Percentiles rank a stretch among this genome's conserved stretches.
Evolutionary conservation across 176 grass and related monocot species (phyloP).

Genomic region (Guadua angustifolia): DNA sequence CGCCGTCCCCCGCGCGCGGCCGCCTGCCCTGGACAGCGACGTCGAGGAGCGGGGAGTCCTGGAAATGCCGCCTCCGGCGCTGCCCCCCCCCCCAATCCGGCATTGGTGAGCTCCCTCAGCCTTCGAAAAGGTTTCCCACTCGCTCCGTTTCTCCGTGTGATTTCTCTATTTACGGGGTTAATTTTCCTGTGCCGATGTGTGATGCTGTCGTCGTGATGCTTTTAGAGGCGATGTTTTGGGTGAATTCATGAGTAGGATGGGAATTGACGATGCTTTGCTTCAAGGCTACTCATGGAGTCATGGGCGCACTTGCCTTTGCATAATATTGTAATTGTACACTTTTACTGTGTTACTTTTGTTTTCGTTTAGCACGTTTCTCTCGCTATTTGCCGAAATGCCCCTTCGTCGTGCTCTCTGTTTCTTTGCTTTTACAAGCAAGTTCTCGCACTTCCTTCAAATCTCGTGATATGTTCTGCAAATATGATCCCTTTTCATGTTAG

Average conservation of each 20-base stretch:
- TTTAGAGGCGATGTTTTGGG: conserved; percentile 8
- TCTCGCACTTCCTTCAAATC: neutral
- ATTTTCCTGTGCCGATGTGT: neutral
- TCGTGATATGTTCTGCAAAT: conserved; percentile 6
- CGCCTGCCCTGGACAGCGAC: conserved; percentile 33
- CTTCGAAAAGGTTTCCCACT: conserved; percentile 3
- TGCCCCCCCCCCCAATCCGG: neutral
- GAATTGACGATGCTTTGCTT: conserved; percentile 31
- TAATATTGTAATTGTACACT: neutral
- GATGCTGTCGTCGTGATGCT: neutral
- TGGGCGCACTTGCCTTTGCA: conserved; percentile 19
- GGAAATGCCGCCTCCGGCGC: conserved; percentile 33
- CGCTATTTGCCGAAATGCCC: conserved; percentile 29
- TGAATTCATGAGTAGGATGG: neutral
- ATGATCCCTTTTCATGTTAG: neutral
- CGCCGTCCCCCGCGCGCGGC: neutral
- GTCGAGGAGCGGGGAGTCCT: conserved; percentile 11
- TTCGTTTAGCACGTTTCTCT: conserved; percentile 1
- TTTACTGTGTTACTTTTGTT: conserved; percentile 10
- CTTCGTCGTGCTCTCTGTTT: neutral
- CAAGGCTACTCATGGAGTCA: conserved; percentile 40
- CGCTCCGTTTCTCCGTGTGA: neutral
- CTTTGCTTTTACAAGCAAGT: neutral
- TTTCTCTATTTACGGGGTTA: neutral
- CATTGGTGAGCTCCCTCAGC: conserved; percentile 22